These are phyloP conservation scores for Dryas drummondii DNA, from an alignment of 306 rosid genomes.

Conservation along the genomic window DNA sequence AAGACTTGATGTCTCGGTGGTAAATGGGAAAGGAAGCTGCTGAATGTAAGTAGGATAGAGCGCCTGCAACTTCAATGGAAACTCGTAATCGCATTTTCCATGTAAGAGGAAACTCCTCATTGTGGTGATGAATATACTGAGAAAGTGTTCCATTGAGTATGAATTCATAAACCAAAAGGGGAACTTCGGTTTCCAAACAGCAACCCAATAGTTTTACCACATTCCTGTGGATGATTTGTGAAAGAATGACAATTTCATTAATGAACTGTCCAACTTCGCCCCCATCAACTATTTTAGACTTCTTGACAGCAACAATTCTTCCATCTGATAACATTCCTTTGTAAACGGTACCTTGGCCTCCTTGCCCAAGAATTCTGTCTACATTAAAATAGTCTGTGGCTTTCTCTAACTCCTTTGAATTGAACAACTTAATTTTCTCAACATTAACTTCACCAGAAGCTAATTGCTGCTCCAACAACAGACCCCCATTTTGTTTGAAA, in stretches of 20 bases:
- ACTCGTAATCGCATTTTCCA: constrained; percentile 19
- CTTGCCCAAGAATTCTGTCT: constrained; percentile 8
- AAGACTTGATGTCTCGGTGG: constrained; percentile 16
- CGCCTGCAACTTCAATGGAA: constrained; percentile 16
- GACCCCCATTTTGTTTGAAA: neutral
- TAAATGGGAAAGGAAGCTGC: constrained; percentile 18
- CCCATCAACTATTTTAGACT: neutral
- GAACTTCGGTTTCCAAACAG: constrained; percentile 15
- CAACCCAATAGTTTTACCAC: constrained; percentile 6
- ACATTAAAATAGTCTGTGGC: constrained; percentile 8
- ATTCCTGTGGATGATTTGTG: constrained; percentile 1
- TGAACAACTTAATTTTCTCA: neutral
- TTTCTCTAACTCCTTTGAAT: neutral
- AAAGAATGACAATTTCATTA: constrained; percentile 8
- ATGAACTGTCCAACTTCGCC: neutral
- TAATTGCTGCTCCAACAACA: neutral
- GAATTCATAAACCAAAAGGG: constrained; percentile 13
- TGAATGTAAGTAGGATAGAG: constrained; percentile 22
- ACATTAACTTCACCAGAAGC: neutral
- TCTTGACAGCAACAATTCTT: constrained; percentile 19
- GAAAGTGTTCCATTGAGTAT: constrained; percentile 11
- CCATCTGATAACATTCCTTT: constrained; percentile 3
- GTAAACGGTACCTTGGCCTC: constrained; percentile 21
- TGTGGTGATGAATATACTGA: constrained; percentile 3
- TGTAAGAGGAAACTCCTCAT: constrained; percentile 16